Evolutionary conservation across 2,329 filamentous ascomycete species (phyloP), one percentile per base, ranked within the genome.

Genomic region (Hymenoscyphus fraxineus): DNA sequence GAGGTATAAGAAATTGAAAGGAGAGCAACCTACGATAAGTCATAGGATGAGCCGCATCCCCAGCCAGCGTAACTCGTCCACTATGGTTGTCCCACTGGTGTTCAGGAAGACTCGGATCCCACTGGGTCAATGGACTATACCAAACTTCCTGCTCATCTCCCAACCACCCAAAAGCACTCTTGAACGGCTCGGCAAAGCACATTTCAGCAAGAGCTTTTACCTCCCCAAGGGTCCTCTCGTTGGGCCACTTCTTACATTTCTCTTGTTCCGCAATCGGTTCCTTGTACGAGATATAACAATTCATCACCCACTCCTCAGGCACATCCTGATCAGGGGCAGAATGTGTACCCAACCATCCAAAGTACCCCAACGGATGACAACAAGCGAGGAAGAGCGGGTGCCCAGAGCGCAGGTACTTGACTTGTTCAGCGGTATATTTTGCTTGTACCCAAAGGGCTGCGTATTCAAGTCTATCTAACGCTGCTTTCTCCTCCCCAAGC

Each of bases 1-100:
- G 35, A 9, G 35, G 9, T 27, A 16, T 41, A n/a, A n/a, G 16
- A n/a, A 6, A 44, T 6, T 44, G 47, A 27, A 27, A 4, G 19
- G 13, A 31, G 16, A 4, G 7, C 40, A 47, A 19, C 66, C 54
- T 58, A 71, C 69, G 69, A n/a, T 65, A 67, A 16, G 82, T 83
- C 83, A 86, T 85, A n/a, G 83, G 80, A 71, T 86, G 83, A 0
- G 83, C 83, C 1, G 82, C 80, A 70, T 86, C 83, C 3, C 83
- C 83, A 6, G 80, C 76, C 1, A 85, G 72, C 1, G 81, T 82
- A 2, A 81, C 78, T 1, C 76, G 74, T 3, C 81, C 82, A 38
- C 65, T 68, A 31, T 62, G 67, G 41, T 72, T 74, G 67, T 75
- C 71, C 73, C 73, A 75, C 19, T 39, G 58, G 54, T 74, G 72